Evolutionary conservation across 2,329 filamentous ascomycete species (phyloP).

Genomic region (Magnaporthiopsis poae): DNA sequence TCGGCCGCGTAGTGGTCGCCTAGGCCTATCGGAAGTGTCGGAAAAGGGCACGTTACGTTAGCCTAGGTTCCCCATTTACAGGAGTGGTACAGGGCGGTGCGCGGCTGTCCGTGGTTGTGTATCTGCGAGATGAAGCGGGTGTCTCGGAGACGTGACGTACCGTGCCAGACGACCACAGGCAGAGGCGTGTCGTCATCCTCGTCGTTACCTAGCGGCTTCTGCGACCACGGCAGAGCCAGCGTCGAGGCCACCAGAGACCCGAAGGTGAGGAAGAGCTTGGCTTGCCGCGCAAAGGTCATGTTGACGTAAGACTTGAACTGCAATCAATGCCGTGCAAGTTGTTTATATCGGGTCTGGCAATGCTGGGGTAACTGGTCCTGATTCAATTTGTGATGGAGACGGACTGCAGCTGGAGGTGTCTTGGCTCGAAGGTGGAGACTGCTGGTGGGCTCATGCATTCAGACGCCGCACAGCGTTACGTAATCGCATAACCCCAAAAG

Average conservation of each 20-base stretch:
- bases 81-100: no score
- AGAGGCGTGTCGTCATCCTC: constrained; percentile 55
- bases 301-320: constrained; percentile 1
- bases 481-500: not conserved
- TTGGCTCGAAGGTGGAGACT: not conserved
- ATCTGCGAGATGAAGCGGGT: not conserved
- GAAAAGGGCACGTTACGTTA: not conserved
- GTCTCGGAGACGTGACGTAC: constrained; percentile 18
- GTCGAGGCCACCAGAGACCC: constrained; percentile 24
- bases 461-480: not conserved
- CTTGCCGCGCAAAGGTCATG: constrained; percentile 20
- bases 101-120: no score
- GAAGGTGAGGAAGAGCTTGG: constrained; percentile 20
- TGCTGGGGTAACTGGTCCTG: no score
- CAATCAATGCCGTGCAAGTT: constrained; percentile 1
- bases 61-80: not conserved
- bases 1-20: constrained; percentile 67
- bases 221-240: constrained; percentile 19
- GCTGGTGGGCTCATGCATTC: no score
- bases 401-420: not conserved
- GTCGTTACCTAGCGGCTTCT: constrained; percentile 5
- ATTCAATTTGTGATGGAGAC: not conserved
- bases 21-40: constrained; percentile 33
- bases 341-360: no score
- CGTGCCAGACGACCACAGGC: constrained; percentile 92